Base-by-base conservation (phyloP, 305 asterid species). In the Fraxinus dipetala region DNA sequence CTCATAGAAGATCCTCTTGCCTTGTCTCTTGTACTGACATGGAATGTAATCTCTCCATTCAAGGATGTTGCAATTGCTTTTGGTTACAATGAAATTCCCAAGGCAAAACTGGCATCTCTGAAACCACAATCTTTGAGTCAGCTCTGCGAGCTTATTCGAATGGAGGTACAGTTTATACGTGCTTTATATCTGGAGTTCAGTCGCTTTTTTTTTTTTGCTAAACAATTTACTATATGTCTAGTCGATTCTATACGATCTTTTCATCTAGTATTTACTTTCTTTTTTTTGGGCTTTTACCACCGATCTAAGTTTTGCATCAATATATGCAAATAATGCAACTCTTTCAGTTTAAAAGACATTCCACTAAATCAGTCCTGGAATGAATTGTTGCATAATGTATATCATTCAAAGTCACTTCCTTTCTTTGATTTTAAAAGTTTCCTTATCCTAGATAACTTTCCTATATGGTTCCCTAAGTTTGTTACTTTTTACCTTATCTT, bases 21-120 rank as follows among this genome's bases (percentile, higher is more conserved):
- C 59, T 79, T 51, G 45, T 72, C 14, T 59, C 51, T 73, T 79
- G 35, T 79, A 31, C 83, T 87, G 35, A 65, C 78, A 63, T 63
- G 48, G 35, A 38, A 8, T 67, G 7, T 20, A 51, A 0, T 79
- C 35, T 79, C 72, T 54, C 83, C 81, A 45, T 51, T 83, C 81
- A 82, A 95, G 99, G 99, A 92, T 81, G 96, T 95, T 79, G 97
- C 97, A 78, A 95, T 94, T 85, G 97, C 98, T 75, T 89, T 91
- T 85, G 98, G 99, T 63, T 95, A 92, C 91, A 93, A 94, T 80
- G 91, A 87, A 79, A 93, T 94, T 84, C 94, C 94, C 11, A 95
- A 92, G 86, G 85, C 87, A 87, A 91, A 78, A 80, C 87, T 91
- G 80, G 93, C 97, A 73, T 95, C 99, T 35, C 78, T 95, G 89